phyloP scores from a whole-genome alignment of 306 rosid species.

The Prunus mongolica region DNA sequence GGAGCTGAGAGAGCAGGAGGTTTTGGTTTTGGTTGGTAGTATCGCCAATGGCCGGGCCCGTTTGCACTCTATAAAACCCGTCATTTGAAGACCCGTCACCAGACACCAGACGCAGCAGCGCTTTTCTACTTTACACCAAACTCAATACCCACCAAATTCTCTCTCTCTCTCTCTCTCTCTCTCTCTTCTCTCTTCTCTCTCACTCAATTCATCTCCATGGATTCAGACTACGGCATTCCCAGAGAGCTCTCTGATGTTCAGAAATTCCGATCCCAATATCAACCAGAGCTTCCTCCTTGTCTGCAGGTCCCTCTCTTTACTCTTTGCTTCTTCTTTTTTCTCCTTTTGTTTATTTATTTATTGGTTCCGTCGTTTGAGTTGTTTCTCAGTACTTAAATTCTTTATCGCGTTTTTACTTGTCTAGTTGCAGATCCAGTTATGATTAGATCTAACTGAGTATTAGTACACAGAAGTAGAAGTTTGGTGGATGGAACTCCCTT shows the following conservation, averaged over 20 bases:
- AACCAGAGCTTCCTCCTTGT: constrained; percentile 84
- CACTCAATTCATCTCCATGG: constrained; percentile 28
- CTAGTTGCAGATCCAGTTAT: constrained; percentile 1
- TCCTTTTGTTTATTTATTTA: not conserved
- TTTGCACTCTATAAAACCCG: constrained; percentile 2
- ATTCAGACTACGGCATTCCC: constrained; percentile 91
- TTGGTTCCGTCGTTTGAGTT: not conserved
- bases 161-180: not conserved
- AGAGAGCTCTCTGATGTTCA: constrained; percentile 93
- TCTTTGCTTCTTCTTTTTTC: not conserved
- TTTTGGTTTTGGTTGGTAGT: constrained; percentile 1
- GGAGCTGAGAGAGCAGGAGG: not conserved
- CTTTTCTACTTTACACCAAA: not conserved
- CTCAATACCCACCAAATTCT: not conserved
- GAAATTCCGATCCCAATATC: constrained; percentile 64
- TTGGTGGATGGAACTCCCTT: not conserved
- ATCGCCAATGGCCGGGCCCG: constrained; percentile 2
- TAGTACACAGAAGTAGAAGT: not conserved
- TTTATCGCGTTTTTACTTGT: not conserved
- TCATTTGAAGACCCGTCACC: not conserved
- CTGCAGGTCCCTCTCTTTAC: constrained; percentile 41
- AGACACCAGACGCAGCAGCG: not conserved
- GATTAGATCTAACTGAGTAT: not conserved
- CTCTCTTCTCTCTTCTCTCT: not conserved
- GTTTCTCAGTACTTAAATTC: not conserved